Base-by-base conservation (phyloP, 345 rosid genomes). In the Pistacia integerrima region DNA sequence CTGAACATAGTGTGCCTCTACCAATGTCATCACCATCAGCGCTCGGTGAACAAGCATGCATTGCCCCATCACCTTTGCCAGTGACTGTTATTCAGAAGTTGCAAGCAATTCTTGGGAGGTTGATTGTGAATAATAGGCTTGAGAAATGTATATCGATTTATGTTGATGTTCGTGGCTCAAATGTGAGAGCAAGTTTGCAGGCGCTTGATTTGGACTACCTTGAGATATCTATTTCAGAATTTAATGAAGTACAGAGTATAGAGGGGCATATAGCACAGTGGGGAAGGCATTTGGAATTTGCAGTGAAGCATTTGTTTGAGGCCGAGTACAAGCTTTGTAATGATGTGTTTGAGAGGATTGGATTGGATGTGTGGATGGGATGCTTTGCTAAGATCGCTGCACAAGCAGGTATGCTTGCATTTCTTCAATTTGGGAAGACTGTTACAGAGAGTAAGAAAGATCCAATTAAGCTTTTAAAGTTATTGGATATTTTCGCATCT, bases 281-380 rank as follows among this genome's bases (percentile, higher is more conserved):
- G 99, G 98, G 98, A 35, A 92, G 79, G 75, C 98, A 97, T 92
- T 85, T 97, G 82, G 99, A 94, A 88, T 97, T 97, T 86, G 99
- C 99, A 0, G 99, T 97, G 67, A 97, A 97, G 84, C 97, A 94
- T 86, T 82, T 97, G 83, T 91, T 97, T 54, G 99, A 97, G 84
- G 99, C 95, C 1, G 99, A 97, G 81, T 94, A 87, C 82, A 91
- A 89, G 80, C 94, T 97, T 69, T 94, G 99, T 66, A 92, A 85
- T 49, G 98, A 97, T 79, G 98, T 97, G 38, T 97, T 97, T 79
- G 99, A 97, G 87, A 89, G 91, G 81, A 72, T 90, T 30, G 97
- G 98, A 30, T 48, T 76, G 73, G 97, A 94, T 81, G 93, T 88
- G 63, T 97, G 99, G 97, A 85, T 90, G 98, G 97, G 90, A 64